Evolutionary conservation across 1,139 yeast genomes (phyloP), one percentile per base, ranked within the genome.

Genomic region (Debaryomyces coudertii): DNA sequence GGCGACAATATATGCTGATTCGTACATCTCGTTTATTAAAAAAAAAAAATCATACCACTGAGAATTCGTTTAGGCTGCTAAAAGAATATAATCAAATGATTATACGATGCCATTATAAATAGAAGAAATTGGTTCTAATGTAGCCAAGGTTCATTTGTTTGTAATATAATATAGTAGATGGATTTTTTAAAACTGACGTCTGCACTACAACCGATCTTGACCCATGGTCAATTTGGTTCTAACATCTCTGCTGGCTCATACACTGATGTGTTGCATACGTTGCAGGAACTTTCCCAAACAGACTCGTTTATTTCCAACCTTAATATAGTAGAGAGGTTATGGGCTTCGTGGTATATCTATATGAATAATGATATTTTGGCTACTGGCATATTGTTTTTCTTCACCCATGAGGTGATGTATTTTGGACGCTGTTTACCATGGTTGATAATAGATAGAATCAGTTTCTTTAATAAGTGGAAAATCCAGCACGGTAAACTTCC

Each of bases 361-460:
- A 77, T 87, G 74, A 76, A 80, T 53, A 89, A 87, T 58, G 96
- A 89, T 62, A 71, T 83, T 30, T 74, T 89, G 48, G 96, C 96
- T 42, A 89, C 96, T 1, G 97, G 97, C 4, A 66, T 88, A 44
- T 67, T 89, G 57, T 84, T 89, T 59, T 86, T 89, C 62, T 56
- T 76, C 35, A 72, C 85, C 49, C 97, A 89, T 66, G 97, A 89
- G 66, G 46, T 83, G 48, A 83, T 87, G 79, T 89, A 89, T 68
- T 89, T 89, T 63, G 90, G 89, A 43, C 81, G 96, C 63, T 84
- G 90, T 62, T 58, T 89, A 46, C 96, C 96, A 22, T 89, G 96
- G 96, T 79, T 77, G 61, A 76, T 89, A 48, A 80, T 89, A 51
- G 96, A 88, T 62, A 75, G 80, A 55, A 80, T 87, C 42, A 89